Conservation (phyloP, 768 basidiomycete genomes). For the Macrolepiota dolichaula region DNA sequence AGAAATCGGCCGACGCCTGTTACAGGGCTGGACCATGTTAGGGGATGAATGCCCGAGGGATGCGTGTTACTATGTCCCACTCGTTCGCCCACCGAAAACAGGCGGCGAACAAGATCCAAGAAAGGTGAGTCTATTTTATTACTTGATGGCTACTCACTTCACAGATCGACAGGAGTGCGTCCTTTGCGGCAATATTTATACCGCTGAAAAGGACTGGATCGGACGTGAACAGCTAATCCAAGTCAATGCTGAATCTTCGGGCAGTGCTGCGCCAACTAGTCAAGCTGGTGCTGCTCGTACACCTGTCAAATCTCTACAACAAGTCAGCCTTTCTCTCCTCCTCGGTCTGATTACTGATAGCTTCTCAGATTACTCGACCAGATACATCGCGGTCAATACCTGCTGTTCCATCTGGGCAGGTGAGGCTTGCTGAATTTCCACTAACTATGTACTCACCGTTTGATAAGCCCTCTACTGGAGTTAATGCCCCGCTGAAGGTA, state of each 20-base stretch:
- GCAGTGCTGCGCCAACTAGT: neutral
- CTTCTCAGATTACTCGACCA: neutral
- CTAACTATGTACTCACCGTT: neutral
- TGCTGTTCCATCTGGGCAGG: neutral
- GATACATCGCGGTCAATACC: neutral
- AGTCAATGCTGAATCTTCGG: conserved; percentile 1
- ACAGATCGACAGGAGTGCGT: conserved; percentile 66
- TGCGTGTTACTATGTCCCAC: conserved; percentile 76
- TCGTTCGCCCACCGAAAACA: conserved; percentile 71
- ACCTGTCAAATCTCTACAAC: neutral
- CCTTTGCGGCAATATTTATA: conserved; percentile 60
- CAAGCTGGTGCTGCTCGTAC: neutral
- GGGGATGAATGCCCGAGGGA: conserved; percentile 76
- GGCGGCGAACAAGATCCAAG: conserved; percentile 58
- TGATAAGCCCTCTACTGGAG: neutral
- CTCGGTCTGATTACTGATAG: neutral
- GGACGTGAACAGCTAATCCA: conserved; percentile 46
- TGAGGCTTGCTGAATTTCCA: neutral
- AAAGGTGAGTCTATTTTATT: conserved; percentile 47
- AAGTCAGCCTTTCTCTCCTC: neutral
- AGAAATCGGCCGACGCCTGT: conserved; percentile 72
- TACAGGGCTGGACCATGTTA: conserved; percentile 89
- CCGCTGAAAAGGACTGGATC: conserved; percentile 47
- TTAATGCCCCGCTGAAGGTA: neutral
- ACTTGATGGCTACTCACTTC: conserved; percentile 1